These are phyloP conservation scores for Scheffersomyces coipomensis DNA, from an alignment of 805 yeast species.

Conservation along the genomic window DNA sequence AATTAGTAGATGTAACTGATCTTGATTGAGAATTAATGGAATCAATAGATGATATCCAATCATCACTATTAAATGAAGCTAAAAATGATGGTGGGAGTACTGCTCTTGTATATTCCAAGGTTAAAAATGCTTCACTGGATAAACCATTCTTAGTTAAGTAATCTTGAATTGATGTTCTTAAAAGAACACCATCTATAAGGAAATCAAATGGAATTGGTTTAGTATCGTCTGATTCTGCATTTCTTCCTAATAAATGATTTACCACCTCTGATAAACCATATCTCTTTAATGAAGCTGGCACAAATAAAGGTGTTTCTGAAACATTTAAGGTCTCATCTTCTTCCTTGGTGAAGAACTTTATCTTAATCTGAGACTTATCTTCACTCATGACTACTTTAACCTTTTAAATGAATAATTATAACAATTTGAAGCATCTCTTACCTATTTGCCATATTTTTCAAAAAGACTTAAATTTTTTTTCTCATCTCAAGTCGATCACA, in stretches of 20 bases:
- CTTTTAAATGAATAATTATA: background rate
- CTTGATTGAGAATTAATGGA: constrained; percentile 37
- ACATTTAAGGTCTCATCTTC: constrained; percentile 71
- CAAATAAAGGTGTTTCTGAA: constrained; percentile 76
- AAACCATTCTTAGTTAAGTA: constrained; percentile 75
- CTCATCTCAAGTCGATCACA: constrained; percentile 1
- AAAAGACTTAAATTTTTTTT: background rate
- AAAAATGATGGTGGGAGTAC: constrained; percentile 91
- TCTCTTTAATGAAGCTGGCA: constrained; percentile 82
- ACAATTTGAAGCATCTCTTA: background rate
- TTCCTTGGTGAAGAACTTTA: constrained; percentile 84
- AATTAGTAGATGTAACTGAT: constrained; percentile 20
- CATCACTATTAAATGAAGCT: constrained; percentile 87
- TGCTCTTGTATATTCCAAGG: constrained; percentile 87
- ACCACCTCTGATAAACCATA: constrained; percentile 94
- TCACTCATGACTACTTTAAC: constrained; percentile 14
- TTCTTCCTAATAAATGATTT: constrained; percentile 69
- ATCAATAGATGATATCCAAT: constrained; percentile 86
- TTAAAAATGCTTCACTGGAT: constrained; percentile 75
- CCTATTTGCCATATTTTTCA: background rate
- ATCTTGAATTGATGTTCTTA: constrained; percentile 76
- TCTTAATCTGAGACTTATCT: constrained; percentile 66
- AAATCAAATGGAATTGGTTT: constrained; percentile 88
- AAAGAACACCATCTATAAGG: constrained; percentile 77
- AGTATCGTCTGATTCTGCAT: constrained; percentile 39